Evolutionary conservation across 164 flowering plant genomes (phyloP).

Genomic region (Umbilicus rupestris): DNA sequence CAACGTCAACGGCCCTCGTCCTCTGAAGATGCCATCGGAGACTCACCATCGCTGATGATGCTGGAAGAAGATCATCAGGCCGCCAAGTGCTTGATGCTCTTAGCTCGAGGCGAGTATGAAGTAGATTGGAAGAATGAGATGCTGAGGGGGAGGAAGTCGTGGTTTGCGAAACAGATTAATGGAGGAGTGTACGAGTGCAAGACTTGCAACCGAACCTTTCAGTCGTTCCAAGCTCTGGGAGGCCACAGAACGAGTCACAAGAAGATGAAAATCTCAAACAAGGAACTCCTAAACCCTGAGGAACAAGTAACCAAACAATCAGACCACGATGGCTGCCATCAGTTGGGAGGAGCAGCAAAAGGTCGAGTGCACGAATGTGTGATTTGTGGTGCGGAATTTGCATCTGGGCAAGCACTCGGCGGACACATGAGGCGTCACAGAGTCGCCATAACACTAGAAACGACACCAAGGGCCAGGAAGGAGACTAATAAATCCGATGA

Average conservation of each 20-base stretch:
- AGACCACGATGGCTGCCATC: background rate
- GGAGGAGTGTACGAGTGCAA: slow-evolving; percentile 11
- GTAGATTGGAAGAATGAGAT: background rate
- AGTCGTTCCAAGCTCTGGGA: slow-evolving; percentile 8
- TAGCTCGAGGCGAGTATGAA: background rate
- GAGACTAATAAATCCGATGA: background rate
- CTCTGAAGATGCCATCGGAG: background rate
- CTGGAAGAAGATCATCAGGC: background rate
- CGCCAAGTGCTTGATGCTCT: slow-evolving; percentile 4
- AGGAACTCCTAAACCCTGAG: background rate
- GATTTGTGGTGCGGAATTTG: slow-evolving; percentile 2
- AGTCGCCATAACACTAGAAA: background rate
- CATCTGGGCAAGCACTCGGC: slow-evolving; percentile 6
- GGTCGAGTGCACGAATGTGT: slow-evolving; percentile 2
- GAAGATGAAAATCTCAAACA: background rate
- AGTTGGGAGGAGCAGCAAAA: background rate
- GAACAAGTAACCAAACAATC: background rate
- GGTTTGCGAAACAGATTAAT: background rate
- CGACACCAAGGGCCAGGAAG: background rate
- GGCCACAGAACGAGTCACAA: slow-evolving; percentile 9
- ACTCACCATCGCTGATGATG: background rate
- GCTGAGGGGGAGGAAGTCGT: background rate
- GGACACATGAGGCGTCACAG: slow-evolving; percentile 10
- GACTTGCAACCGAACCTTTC: slow-evolving; percentile 7
- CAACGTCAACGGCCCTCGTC: slow-evolving; percentile 1